phyloP scores from a whole-genome alignment of 2,329 filamentous ascomycete genomes.

The Aspergillaceae sp. region DNA sequence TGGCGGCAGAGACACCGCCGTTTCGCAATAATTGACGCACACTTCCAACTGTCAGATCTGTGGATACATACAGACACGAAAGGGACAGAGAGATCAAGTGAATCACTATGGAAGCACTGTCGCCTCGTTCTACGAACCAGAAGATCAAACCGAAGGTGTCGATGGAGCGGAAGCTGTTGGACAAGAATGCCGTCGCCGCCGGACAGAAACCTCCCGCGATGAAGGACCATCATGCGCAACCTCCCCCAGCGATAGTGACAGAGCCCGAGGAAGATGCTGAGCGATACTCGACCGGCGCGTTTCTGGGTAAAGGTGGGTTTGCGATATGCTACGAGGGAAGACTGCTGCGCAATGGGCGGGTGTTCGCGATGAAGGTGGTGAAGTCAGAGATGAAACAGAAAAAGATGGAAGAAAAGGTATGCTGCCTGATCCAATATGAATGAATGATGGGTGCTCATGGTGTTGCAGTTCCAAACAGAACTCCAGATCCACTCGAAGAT shows the following conservation, averaged over 20 bases:
- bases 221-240: conserved; percentile 38
- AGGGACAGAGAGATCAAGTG: not conserved
- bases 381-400: conserved; percentile 42
- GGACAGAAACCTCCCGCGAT: conserved; percentile 24
- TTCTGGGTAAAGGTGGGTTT: conserved; percentile 44
- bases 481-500: conserved; percentile 98
- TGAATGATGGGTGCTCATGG: conserved; percentile 4
- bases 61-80: conserved; percentile 3
- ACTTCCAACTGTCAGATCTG: not conserved
- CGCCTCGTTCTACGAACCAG: conserved; percentile 41
- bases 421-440: not conserved
- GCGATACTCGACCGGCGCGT: conserved; percentile 38
- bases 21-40: conserved; percentile 18
- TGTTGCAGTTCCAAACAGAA: conserved; percentile 60
- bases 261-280: conserved; percentile 40
- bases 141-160: conserved; percentile 34
- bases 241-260: conserved; percentile 36
- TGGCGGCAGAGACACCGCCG: conserved; percentile 1
- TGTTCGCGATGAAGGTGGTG: conserved; percentile 45
- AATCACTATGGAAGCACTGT: conserved; percentile 40
- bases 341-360: conserved; percentile 33
- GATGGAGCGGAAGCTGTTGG: conserved; percentile 31
- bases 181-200: conserved; percentile 26
- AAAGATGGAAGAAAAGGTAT: conserved; percentile 46
- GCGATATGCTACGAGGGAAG: conserved; percentile 44